Percentiles rank a stretch among this genome's conserved stretches.
Evolutionary conservation across 441 rosid genomes (phyloP).

Genomic region (Cnidoscolus chayamansa): DNA sequence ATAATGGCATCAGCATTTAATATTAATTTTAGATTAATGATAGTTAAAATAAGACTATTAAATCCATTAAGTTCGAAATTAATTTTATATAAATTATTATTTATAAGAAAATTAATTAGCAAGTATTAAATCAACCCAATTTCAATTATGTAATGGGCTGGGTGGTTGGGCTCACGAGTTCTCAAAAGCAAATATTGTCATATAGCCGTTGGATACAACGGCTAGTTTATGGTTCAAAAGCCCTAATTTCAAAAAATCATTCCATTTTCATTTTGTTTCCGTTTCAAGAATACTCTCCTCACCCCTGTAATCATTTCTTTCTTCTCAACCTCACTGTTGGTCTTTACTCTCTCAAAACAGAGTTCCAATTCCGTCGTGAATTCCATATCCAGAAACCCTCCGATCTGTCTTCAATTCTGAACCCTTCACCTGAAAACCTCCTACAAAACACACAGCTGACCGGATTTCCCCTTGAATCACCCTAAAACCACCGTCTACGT

Average conservation of each 20-base stretch:
- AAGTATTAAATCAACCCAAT: no score
- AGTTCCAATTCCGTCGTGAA: background rate
- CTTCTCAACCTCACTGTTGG: background rate
- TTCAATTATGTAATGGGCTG: no score
- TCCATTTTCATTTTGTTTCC: constrained; percentile 12
- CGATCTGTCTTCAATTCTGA: background rate
- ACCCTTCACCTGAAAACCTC: background rate
- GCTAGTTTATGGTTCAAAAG: constrained; percentile 40
- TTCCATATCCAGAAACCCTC: background rate
- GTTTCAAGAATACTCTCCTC: background rate
- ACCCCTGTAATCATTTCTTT: background rate
- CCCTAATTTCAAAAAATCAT: constrained; percentile 8
- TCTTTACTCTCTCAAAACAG: background rate
- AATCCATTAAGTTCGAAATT: no score
- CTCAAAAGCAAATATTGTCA: constrained; percentile 25
- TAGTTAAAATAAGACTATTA: no score
- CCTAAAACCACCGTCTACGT: background rate
- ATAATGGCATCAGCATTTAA: no score
- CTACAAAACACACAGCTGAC: background rate
- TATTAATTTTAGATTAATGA: no score
- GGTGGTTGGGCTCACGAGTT: background rate
- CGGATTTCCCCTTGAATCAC: background rate
- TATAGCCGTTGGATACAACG: constrained; percentile 54
- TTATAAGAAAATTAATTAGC: no score
- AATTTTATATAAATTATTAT: no score